Evolutionary conservation across 2,329 filamentous ascomycete genomes (phyloP).

Genomic region (Ramularia collo-cygni): DNA sequence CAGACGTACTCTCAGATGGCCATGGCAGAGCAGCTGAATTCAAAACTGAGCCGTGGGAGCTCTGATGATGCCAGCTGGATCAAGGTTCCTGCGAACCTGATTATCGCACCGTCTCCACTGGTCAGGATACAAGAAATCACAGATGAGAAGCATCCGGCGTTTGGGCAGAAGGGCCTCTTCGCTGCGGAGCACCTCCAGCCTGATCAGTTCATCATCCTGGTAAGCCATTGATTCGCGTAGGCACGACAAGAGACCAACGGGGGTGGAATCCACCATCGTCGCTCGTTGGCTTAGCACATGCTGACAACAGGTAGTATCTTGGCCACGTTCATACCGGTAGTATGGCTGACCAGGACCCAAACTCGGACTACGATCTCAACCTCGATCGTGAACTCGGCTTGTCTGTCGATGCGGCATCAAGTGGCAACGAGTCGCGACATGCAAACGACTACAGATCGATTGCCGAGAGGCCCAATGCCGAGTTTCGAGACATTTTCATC

Average conservation of each 20-base stretch:
- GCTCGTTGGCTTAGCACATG: no score
- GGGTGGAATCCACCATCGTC: no score
- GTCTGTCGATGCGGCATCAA: conserved; percentile 42
- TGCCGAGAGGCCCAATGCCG: conserved; percentile 32
- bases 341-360: conserved; percentile 37
- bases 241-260: no score
- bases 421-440: conserved; percentile 48
- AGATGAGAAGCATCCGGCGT: conserved; percentile 40
- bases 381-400: conserved; percentile 44
- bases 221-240: no score
- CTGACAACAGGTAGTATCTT: conserved; percentile 31
- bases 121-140: conserved; percentile 39
- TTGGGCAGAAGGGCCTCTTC: conserved; percentile 43
- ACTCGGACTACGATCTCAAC: conserved; percentile 46
- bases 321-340: conserved; percentile 42
- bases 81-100: conserved; percentile 16
- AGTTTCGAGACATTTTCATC: conserved; percentile 33
- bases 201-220: conserved; percentile 40
- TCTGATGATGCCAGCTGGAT: conserved; percentile 19
- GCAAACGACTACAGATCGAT: conserved; percentile 50
- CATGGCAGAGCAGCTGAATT: conserved; percentile 18
- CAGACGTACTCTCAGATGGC: conserved; percentile 29
- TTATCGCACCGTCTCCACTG: conserved; percentile 29
- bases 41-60: conserved; percentile 21
- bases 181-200: conserved; percentile 40